A percentile compares a stretch with the other conserved stretches of the same genome.
These are phyloP conservation scores for Talaromyces sp. DNA, from an alignment of 2,329 filamentous ascomycete genomes.

Conservation along the genomic window DNA sequence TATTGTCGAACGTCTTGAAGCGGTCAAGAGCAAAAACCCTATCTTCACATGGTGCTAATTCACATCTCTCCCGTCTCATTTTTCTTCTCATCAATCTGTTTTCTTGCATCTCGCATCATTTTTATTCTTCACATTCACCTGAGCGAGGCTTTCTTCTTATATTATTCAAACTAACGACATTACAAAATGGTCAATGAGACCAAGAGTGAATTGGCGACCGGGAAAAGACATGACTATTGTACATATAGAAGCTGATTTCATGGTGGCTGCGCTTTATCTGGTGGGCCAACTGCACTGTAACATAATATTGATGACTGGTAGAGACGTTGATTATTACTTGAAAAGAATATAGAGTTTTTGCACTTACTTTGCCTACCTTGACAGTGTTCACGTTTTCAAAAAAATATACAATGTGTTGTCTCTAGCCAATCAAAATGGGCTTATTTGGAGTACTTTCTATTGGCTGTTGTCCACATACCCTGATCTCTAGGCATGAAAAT, in stretches of 20 bases:
- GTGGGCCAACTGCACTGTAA: slow-evolving; percentile 2
- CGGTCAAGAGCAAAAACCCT: slow-evolving; percentile 90
- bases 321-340: neutral
- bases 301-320: slow-evolving; percentile 2
- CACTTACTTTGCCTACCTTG: neutral
- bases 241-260: slow-evolving; percentile 12
- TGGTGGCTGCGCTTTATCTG: slow-evolving; percentile 1
- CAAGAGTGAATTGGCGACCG: neutral
- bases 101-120: slow-evolving; percentile 18
- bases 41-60: slow-evolving; percentile 93
- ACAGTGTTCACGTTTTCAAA: neutral
- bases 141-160: slow-evolving; percentile 4
- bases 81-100: slow-evolving; percentile 4
- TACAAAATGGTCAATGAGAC: neutral
- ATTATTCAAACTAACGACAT: slow-evolving; percentile 9
- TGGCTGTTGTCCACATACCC: neutral
- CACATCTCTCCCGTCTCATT: neutral
- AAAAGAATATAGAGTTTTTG: neutral
- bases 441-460: neutral
- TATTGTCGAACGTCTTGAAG: slow-evolving; percentile 92
- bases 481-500: neutral
- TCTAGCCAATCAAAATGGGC: neutral
- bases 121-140: slow-evolving; percentile 3
- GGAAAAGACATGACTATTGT: slow-evolving; percentile 7
- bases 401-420: neutral